Percentiles rank a stretch among this genome's conserved stretches.
Conservation (phyloP, 2,329 filamentous ascomycete genomes). For the Sporothrix pallida region DNA sequence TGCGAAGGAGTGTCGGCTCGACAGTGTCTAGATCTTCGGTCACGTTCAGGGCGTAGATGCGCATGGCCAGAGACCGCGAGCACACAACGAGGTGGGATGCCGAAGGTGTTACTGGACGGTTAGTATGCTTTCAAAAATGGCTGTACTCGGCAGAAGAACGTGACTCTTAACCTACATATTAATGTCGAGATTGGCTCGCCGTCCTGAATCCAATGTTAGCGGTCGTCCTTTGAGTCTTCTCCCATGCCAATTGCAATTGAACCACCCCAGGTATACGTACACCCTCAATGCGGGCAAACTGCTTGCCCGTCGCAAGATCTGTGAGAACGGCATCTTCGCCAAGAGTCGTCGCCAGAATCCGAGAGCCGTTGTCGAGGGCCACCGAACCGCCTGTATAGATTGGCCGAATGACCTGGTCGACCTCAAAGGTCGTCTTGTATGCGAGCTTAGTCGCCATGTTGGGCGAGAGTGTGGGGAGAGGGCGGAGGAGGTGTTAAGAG, state of each 20-base stretch:
- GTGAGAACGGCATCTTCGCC: conserved; percentile 91
- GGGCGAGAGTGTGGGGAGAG: not conserved
- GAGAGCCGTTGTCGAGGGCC: conserved; percentile 79
- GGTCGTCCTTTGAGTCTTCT: not conserved
- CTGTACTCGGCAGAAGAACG: not conserved
- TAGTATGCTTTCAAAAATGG: not conserved
- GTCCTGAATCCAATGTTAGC: conserved; percentile 60
- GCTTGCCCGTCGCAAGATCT: conserved; percentile 79
- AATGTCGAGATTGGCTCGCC: conserved; percentile 80
- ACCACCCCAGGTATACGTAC: conserved; percentile 53
- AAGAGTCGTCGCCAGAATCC: conserved; percentile 84
- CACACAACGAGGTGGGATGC: conserved; percentile 88
- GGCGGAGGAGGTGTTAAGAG: not conserved
- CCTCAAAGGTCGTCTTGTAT: conserved; percentile 88
- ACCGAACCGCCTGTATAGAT: conserved; percentile 93
- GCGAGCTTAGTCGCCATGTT: conserved; percentile 66
- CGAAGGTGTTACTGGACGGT: conserved; percentile 75
- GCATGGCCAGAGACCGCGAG: conserved; percentile 95
- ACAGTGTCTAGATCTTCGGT: conserved; percentile 63
- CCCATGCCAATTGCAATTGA: not conserved
- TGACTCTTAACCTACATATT: conserved; percentile 41
- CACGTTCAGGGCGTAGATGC: conserved; percentile 76
- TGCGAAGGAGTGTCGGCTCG: conserved; percentile 72
- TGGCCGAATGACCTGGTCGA: conserved; percentile 80
- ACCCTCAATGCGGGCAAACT: conserved; percentile 85